Percentiles rank a stretch among this genome's conserved stretches.
phyloP scores from a whole-genome alignment of 179 eudicot genomes.

The Amaranthus tricolor region DNA sequence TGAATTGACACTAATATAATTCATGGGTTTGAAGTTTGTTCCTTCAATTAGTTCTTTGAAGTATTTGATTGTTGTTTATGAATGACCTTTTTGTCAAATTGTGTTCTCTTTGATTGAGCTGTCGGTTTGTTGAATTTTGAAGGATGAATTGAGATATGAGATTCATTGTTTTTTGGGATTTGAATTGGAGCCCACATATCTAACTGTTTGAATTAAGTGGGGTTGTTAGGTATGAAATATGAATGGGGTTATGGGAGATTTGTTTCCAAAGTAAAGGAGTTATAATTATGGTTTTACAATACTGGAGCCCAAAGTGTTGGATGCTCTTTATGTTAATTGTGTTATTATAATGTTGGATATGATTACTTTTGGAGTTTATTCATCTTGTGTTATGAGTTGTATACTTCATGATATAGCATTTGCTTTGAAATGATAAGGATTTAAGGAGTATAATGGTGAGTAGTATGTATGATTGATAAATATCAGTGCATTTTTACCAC shows the following conservation, averaged over 20 bases:
- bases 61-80: neutral
- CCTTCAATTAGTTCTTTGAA: neutral
- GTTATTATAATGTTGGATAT: conserved; percentile 9
- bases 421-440: neutral
- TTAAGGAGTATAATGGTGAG: conserved; percentile 1
- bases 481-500: neutral
- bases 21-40: conserved; percentile 4
- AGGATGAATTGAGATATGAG: conserved; percentile 15
- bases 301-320: neutral
- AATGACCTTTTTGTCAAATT: neutral
- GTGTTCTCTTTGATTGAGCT: neutral
- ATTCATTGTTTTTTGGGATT: conserved; percentile 4
- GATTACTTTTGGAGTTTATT: conserved; percentile 6
- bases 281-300: neutral
- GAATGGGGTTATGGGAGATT: neutral
- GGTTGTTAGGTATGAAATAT: conserved; percentile 22
- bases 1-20: neutral
- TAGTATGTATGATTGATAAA: neutral
- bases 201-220: conserved; percentile 13
- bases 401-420: neutral
- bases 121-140: conserved; percentile 19
- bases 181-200: conserved; percentile 17
- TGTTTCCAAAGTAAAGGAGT: neutral
- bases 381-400: neutral
- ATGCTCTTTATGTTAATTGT: conserved; percentile 11